Evolutionary conservation across 2,329 filamentous ascomycete species (phyloP), one percentile per base, ranked within the genome.

Genomic region (Aspergillus sp.): DNA sequence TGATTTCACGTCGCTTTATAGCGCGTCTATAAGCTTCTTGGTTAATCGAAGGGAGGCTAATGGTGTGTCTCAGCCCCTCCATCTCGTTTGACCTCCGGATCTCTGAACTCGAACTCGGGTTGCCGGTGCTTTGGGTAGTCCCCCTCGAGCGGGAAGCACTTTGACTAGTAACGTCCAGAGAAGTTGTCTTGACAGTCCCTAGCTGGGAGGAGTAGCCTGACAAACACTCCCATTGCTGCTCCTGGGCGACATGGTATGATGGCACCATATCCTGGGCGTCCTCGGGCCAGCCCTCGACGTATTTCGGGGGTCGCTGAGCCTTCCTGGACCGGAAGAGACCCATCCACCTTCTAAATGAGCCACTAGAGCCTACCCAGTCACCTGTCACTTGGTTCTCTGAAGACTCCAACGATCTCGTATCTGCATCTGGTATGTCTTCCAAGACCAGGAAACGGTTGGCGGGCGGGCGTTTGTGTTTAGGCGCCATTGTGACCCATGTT

Each of bases 121-220:
- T 63, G 52, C 77, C 77, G 47, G 83, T 80, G 41, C 81, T 79
- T 52, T 75, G 76, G 39, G 82, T 79, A 45, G 76, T 74, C 38
- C 72, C 66, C 49, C 76, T 76, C 7, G 83, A 84, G 45, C 79
- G 77, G 30, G 80, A 73, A 49, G 85, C 73, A 65, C 86, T 94
- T 54, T 80, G 76, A 57, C 83, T 88, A 42, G 82, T 78, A 49
- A 90, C 72, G 49, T 88, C 94, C 50, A 88, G 75, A 49, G 85
- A 90, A 44, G 86, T 85, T 52, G 88, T 93, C 62, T 85, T 88
- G 55, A 94, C 78, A 10, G 81, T 84, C n/a, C 83, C 81, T 35
- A 96, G 80, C 59, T 90, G 89, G 2, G 79, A 85, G 49, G 87
- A 81, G 0, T 89, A 94, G 5, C 86, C 88, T 1, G 86, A 86